Evolutionary conservation across 345 rosid genomes (phyloP), one percentile per base, ranked within the genome.

Genomic region (Eucalyptus regnans): DNA sequence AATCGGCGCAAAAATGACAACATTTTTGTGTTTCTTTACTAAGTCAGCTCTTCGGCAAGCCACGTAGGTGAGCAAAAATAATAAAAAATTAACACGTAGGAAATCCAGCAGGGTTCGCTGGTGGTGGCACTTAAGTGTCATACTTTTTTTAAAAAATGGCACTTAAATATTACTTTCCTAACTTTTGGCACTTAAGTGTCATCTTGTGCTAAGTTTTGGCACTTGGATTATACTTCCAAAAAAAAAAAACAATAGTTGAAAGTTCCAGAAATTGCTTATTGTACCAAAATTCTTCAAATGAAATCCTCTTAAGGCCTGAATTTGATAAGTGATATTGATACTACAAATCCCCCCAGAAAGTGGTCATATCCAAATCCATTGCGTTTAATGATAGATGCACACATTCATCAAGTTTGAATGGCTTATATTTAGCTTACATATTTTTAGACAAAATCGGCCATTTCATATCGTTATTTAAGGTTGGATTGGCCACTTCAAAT

Each of bases 141-240:
- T n/a, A n/a, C n/a, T n/a, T n/a, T n/a, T n/a, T n/a, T n/a, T n/a
- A n/a, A n/a, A n/a, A n/a, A n/a, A n/a, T n/a, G n/a, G n/a, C n/a
- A n/a, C n/a, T n/a, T n/a, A n/a, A n/a, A n/a, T n/a, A n/a, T n/a
- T 4, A 6, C 1, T 6, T 51, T 51, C 8, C 8, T 3, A 51
- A 51, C 7, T 51, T 16, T 51, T 51, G 8, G 1, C 20, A 50
- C 3, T 50, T 50, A 50, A 50, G 7, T 14, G 7, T 50, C 52
- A 0, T 0, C 1, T 1, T 7, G 0, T 50, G 6, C 18, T 0
- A 50, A 15, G 1, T 50, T 50, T 50, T 50, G 6, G 1, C 3
- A 50, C 18, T 50, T 14, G 0, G 52, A 2, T 0, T 50, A 0
- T 51, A 51, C 54, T 6, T 50, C 7, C 6, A 6, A 1, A 2